Base-by-base conservation (phyloP, 495 filamentous ascomycete species). In the Durotheca rogersii region DNA sequence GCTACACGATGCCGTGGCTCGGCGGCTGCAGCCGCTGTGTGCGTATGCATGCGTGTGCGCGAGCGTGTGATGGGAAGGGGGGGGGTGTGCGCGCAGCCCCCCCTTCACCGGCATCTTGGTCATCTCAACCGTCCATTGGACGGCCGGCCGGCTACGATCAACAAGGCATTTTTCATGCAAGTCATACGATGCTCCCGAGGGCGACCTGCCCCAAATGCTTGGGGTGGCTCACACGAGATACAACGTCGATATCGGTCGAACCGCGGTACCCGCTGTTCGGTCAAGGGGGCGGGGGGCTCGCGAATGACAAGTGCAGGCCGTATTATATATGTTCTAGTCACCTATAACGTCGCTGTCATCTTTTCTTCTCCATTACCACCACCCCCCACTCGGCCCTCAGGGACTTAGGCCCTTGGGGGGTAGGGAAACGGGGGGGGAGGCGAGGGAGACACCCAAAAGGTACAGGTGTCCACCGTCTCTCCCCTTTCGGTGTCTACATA, bases 111-210 rank as follows among this genome's bases (percentile, higher is more conserved):
- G 27, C 33, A 37, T 39, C 38, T 30, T 45, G 55, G 44, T 53
- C 50, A 58, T 53, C 49, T 53, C 12, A 31, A 14, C 7, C 43
- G 19, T 36, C 35, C 40, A 6, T 29, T 50, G 41, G 49, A 49
- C 37, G 32, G 43, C 25, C 32, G 33, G 23, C 45, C 43, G 56
- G 30, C 35, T 34, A 37, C 21, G 50, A 59, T 47, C 45, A 39
- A 50, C 46, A 14, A 30, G 35, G 29, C 47, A 14, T 50, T 44
- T 50, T 44, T 56, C 37, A 59, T 59, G 56, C 56, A 53, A 51
- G 50, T 59, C 50, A 59, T 54, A 48, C 4, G 34, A 30, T 33
- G 40, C 27, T 50, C 44, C 36, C 41, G 50, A 23, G 36, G 27
- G 38, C 15, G 10, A 20, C 44, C 33, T 12, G 40, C 37, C n/a